phyloP scores from a whole-genome alignment of 768 basidiomycete species.

The Coprinopsis cinerea region DNA sequence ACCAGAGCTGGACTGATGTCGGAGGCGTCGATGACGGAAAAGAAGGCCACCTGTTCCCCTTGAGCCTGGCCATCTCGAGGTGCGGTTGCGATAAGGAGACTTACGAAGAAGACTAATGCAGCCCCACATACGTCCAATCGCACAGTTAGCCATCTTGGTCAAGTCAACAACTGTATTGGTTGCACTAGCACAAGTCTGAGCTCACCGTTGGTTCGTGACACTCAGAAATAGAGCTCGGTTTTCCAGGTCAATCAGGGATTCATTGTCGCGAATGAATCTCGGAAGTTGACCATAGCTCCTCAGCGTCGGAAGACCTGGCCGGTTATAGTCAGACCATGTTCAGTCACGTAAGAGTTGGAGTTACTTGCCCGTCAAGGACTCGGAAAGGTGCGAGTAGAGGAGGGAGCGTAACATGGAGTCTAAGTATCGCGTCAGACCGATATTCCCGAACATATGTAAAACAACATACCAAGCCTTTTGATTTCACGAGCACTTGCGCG shows the following conservation, averaged over 20 bases:
- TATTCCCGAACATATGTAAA: not conserved
- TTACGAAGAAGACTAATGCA: conserved; percentile 47
- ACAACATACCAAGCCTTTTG: conserved; percentile 39
- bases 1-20: conserved; percentile 61
- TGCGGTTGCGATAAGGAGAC: conserved; percentile 13
- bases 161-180: not conserved
- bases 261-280: conserved; percentile 61
- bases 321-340: not conserved
- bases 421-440: conserved; percentile 16
- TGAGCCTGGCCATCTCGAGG: no score
- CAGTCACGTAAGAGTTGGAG: no score
- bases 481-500: conserved; percentile 66
- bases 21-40: conserved; percentile 51
- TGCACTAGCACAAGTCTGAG: not conserved
- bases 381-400: conserved; percentile 74
- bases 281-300: conserved; percentile 63
- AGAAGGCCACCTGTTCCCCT: conserved; percentile 50
- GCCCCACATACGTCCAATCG: conserved; percentile 68
- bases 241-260: conserved; percentile 65
- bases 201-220: conserved; percentile 59
- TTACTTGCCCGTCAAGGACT: conserved; percentile 54
- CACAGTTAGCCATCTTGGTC: conserved; percentile 57
- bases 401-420: conserved; percentile 70
- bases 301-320: conserved; percentile 52
- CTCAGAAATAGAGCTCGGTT: conserved; percentile 65